Evolutionary conservation across 73 alveolate species (phyloP).

Genomic region (Paramecium caudatum): DNA sequence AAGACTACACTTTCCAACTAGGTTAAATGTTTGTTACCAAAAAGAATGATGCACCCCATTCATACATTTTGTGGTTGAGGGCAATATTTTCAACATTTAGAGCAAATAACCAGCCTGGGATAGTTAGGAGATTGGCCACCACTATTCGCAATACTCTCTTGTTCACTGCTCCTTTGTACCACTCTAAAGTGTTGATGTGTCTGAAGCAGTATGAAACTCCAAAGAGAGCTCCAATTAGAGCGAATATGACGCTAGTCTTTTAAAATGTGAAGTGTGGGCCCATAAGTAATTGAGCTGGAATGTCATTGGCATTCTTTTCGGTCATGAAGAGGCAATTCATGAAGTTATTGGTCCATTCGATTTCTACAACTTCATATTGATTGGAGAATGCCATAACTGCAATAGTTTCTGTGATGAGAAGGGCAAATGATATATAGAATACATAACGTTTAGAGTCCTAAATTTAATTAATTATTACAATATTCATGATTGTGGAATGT

Average conservation of each 20-base stretch:
- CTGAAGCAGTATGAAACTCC: conserved; percentile 60
- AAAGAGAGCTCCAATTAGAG: conserved; percentile 51
- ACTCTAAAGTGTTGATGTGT: conserved; percentile 34
- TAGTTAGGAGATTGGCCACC: not conserved
- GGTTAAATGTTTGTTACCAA: not conserved
- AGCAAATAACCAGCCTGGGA: conserved; percentile 28
- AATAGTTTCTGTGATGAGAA: not conserved
- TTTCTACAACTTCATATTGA: not conserved
- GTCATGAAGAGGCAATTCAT: conserved; percentile 37
- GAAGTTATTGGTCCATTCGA: conserved; percentile 25
- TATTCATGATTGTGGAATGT: conserved; percentile 4
- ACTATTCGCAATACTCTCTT: not conserved
- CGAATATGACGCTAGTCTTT: conserved; percentile 18
- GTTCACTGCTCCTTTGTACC: conserved; percentile 22
- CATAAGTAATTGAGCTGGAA: conserved; percentile 3
- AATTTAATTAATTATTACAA: not conserved
- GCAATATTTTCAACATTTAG: not conserved
- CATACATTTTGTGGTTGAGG: not conserved
- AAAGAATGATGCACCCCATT: conserved; percentile 29
- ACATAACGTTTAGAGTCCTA: not conserved
- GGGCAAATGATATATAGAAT: not conserved
- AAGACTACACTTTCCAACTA: not conserved
- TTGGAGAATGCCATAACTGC: not conserved
- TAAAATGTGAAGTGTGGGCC: conserved; percentile 57
- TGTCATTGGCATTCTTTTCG: not conserved